Base-by-base conservation (phyloP, 345 rosid genomes). In the Arabidopsis arenosa region DNA sequence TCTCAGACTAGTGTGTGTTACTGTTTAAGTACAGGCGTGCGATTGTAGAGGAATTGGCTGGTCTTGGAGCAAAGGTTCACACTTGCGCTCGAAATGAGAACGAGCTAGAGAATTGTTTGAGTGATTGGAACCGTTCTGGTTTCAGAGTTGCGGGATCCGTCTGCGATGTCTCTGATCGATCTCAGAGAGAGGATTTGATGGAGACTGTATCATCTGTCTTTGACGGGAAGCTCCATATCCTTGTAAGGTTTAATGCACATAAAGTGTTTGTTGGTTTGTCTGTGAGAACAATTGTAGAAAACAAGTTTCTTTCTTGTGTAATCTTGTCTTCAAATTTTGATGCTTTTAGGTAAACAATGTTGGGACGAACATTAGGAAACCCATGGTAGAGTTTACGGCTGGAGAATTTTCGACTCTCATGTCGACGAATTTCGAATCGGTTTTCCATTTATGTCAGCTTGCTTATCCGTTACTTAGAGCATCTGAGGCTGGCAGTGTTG, bases 291-390 rank as follows among this genome's bases (percentile, higher is more conserved):
- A 39, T 40, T 32, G n/a, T 41, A 35, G 45, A 14, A 12, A 15
- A 14, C 3, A 39, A 9, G 9, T 39, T 8, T 39, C 30, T 60
- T 37, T 66, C 43, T 47, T 45, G 4, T 26, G 39, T n/a, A 17
- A 10, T 3, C 0, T 57, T 64, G 18, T 53, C 5, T 43, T 55
- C 7, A 2, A 21, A 0, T 63, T 8, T 26, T 33, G 9, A 7
- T 9, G 45, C 3, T 35, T 66, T 15, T 66, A 92, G 94, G 79
- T 90, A 8, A 92, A 90, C 53, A 92, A 88, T 79, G 96, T 88
- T 5, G 97, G 97, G 70, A 88, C 88, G 23, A 87, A 85, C 44
- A 83, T 88, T 4, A 83, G 91, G 68, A 92, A 88, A 79, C 92
- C 93, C 5, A 86, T 78, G 79, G 72, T 85, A 3, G 92, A 90